Percentiles rank a stretch among this genome's conserved stretches.
phyloP scores from a whole-genome alignment of 2,329 filamentous ascomycete genomes.

The Penicillium janthinellum region DNA sequence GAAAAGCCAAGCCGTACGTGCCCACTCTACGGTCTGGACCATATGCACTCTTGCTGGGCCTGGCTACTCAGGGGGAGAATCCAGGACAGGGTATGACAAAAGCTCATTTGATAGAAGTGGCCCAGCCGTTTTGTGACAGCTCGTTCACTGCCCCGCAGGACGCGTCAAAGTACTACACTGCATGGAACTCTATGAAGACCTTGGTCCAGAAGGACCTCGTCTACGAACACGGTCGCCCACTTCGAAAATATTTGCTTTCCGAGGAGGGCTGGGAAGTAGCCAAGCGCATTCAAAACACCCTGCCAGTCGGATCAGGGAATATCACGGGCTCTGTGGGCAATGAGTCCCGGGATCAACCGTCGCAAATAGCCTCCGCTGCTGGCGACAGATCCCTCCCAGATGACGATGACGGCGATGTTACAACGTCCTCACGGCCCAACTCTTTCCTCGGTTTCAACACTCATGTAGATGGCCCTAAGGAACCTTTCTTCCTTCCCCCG shows the following conservation, averaged over 20 bases:
- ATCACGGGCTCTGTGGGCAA: conserved; percentile 17
- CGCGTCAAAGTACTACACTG: conserved; percentile 71
- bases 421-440: neutral
- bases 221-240: conserved; percentile 68
- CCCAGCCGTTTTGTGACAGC: conserved; percentile 71
- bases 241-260: conserved; percentile 69
- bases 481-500: conserved; percentile 63
- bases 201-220: conserved; percentile 73
- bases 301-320: conserved; percentile 26
- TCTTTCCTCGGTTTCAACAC: neutral
- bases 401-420: conserved; percentile 14
- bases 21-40: conserved; percentile 71
- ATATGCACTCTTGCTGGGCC: conserved; percentile 70
- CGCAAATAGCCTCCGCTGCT: neutral
- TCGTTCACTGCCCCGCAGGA: conserved; percentile 71
- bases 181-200: conserved; percentile 82
- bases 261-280: conserved; percentile 79
- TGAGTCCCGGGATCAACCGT: conserved; percentile 9
- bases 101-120: conserved; percentile 65
- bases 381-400: conserved; percentile 3
- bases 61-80: conserved; percentile 62
- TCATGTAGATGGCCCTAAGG: conserved; percentile 41
- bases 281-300: conserved; percentile 61
- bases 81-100: conserved; percentile 65
- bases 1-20: conserved; percentile 66